These are phyloP conservation scores for Lithohypha guttulata DNA, from an alignment of 2,329 filamentous ascomycete genomes.

Conservation along the genomic window DNA sequence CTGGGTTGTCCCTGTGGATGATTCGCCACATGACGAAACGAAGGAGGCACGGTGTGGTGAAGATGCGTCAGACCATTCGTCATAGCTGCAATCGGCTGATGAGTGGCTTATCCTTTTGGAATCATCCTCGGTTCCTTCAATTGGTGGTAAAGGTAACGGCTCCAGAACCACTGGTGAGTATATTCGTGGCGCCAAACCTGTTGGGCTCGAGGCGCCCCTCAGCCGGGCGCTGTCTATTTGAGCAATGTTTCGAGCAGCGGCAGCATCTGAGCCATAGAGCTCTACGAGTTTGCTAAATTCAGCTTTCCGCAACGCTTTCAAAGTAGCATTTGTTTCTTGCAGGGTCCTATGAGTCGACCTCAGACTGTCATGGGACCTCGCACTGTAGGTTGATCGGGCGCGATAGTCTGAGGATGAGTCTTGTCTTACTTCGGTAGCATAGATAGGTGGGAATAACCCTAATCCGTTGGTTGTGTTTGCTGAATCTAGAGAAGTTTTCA, in stretches of 20 bases:
- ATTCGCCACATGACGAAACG: conserved; percentile 16
- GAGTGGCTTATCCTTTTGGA: neutral
- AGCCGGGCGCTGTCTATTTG: conserved; percentile 4
- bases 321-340: conserved; percentile 13
- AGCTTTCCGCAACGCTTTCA: conserved; percentile 21
- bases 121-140: conserved; percentile 3
- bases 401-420: neutral
- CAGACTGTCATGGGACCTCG: neutral
- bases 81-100: conserved; percentile 9
- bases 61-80: conserved; percentile 18
- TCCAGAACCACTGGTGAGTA: conserved; percentile 11
- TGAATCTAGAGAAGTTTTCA: neutral
- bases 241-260: conserved; percentile 11
- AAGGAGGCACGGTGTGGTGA: conserved; percentile 16
- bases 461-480: neutral
- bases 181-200: neutral
- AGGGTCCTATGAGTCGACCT: neutral
- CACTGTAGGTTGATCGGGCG: neutral
- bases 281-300: conserved; percentile 20
- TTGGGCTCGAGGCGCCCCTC: neutral
- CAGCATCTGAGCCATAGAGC: conserved; percentile 16
- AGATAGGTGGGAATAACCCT: neutral
- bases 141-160: conserved; percentile 4
- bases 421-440: neutral
- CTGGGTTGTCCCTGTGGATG: conserved; percentile 17